Evolutionary conservation across 2,329 filamentous ascomycete species (phyloP), one percentile per base, ranked within the genome.

Genomic region (Peltaster fructicola): DNA sequence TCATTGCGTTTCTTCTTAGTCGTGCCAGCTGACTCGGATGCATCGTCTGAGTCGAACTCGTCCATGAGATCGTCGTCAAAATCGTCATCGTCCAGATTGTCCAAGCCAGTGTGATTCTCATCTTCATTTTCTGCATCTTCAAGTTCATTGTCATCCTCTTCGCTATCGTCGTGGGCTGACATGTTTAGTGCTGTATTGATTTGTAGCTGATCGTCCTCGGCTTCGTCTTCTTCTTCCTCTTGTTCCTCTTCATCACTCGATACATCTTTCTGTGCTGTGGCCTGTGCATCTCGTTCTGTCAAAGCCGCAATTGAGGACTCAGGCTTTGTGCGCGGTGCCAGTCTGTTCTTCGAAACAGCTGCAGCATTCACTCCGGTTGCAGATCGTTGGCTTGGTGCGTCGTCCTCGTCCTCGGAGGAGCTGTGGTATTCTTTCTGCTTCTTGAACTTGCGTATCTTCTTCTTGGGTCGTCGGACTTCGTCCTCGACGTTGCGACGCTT

Each of bases 1-100:
- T 98, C 85, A 54, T 92, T 91, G 45, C 84, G 75, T 56, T 95
- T 95, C 8, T 73, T 70, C 43, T 70, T 76, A 47, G 14, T 44
- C 33, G 24, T 38, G 9, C 21, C 30, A 43, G 13, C 33, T 47
- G 30, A 36, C 11, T 34, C 30, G 6, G 32, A 38, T 29, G 33
- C 45, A 15, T 35, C 29, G 10, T 47, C 43, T 7, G 43, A 40
- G 17, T 41, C 40, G 20, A 45, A 48, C 22, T 51, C 52, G 24
- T 51, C 49, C 18, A 53, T 53, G n/a, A n/a, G n/a, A 11, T 58
- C 54, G 8, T 57, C 48, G 8, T 44, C 45, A 9, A 44, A 38
- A 11, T 36, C 36, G 13, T 26, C 26, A 7, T 26, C 29, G 12
- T 36, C 34, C 21, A 32, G 39, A 16, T 34, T 30, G 22, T 33